Evolutionary conservation across 225 moss, liverwort and hornwort genomes (phyloP).

Genomic region (Physcomitrellopsis africana): DNA sequence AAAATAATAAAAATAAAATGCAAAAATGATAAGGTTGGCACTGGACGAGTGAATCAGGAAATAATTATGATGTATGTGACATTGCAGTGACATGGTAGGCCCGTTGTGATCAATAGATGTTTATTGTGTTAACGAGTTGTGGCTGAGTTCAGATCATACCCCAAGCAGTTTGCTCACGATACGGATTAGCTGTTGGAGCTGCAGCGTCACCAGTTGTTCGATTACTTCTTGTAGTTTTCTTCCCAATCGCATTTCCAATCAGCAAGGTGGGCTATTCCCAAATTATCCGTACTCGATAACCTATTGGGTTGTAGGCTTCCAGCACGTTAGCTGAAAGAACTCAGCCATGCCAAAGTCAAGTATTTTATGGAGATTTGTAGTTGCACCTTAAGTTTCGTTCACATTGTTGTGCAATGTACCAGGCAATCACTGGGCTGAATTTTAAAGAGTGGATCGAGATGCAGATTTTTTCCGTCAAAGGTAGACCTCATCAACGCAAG

Average conservation of each 20-base stretch:
- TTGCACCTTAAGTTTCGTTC: neutral
- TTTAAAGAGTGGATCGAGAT: neutral
- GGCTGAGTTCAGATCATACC: constrained; percentile 73
- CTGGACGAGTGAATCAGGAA: no score
- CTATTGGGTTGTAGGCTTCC: constrained; percentile 1
- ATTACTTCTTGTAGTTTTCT: constrained; percentile 71
- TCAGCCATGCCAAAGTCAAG: constrained; percentile 1
- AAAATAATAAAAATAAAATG: no score
- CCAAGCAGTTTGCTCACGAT: constrained; percentile 89
- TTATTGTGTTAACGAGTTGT: constrained; percentile 20
- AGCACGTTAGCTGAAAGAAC: neutral
- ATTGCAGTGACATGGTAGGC: constrained; percentile 5
- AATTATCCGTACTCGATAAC: neutral
- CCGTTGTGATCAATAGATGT: constrained; percentile 3
- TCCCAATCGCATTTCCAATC: constrained; percentile 79
- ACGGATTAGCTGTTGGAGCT: constrained; percentile 90
- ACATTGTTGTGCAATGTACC: constrained; percentile 8
- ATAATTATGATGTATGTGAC: neutral
- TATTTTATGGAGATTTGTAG: neutral
- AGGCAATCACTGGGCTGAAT: neutral
- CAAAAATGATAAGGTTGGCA: no score
- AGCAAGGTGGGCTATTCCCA: constrained; percentile 70
- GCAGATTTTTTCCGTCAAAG: neutral
- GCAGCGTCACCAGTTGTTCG: constrained; percentile 78
- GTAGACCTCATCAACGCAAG: neutral